These are phyloP conservation scores for Akanthomyces uredinophilus DNA, from an alignment of 2,329 filamentous ascomycete genomes.

Conservation along the genomic window DNA sequence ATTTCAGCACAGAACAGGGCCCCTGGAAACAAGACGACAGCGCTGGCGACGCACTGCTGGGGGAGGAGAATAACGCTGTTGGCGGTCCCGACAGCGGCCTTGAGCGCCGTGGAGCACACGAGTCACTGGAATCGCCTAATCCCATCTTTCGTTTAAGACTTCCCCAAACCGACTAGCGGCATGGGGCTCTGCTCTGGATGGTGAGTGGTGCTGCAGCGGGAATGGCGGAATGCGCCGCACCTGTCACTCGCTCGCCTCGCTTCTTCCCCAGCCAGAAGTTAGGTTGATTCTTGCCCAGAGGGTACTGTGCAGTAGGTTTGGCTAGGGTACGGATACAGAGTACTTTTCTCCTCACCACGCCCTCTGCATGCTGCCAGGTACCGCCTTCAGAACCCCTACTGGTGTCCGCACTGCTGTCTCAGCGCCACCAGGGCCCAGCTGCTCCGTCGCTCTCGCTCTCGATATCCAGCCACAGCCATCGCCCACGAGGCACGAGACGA, in stretches of 20 bases:
- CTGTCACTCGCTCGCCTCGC: conserved; percentile 5
- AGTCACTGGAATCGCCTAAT: background rate
- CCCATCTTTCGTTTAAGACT: conserved; percentile 9
- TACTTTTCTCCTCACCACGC: background rate
- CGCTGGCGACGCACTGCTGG: no score
- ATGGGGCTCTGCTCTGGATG: background rate
- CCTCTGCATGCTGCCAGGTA: background rate
- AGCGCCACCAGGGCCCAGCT: no score
- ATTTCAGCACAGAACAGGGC: no score
- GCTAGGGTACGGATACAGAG: no score
- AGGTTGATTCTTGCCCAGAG: no score
- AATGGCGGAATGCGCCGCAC: conserved; percentile 14
- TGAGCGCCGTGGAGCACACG: background rate
- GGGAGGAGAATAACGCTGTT: background rate
- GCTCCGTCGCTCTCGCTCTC: conserved; percentile 1
- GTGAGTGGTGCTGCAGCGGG: conserved; percentile 1
- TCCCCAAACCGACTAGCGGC: background rate
- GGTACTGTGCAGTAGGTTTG: no score
- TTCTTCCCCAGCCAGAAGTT: background rate
- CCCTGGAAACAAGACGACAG: no score
- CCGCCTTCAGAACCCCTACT: background rate
- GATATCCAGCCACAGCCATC: no score
- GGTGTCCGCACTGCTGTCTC: no score
- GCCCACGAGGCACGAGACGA: no score
- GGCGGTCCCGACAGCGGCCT: background rate